Evolutionary conservation across 208 protist genomes (phyloP), one percentile per base, ranked within the genome.

Genomic region (Vickermania spadyakhi): DNA sequence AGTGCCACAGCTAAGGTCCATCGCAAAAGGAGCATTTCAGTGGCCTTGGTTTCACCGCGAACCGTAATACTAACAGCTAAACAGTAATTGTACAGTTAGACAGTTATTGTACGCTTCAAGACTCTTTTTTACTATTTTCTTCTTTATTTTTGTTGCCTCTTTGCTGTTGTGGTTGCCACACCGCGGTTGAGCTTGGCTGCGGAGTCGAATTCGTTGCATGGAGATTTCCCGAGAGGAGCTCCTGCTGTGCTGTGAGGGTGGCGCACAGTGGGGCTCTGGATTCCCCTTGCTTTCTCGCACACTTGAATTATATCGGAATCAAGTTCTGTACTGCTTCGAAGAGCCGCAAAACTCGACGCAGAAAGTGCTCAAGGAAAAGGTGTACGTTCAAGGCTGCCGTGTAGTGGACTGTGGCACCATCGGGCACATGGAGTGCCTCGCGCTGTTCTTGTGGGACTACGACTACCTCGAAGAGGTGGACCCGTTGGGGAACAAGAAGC

Each of bases 241-340:
- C 28, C 29, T 89, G 14, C 21, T 79, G n/a, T 74, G 70, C 11
- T 58, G 61, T 4, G 68, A 68, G 53, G 77, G 51, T 36, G 58
- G 61, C 52, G 72, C 73, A 25, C 62, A 62, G n/a, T 80, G 60
- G 67, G 72, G 60, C 56, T 2, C 56, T 7, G 7, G n/a, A 36
- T 41, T 36, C 31, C n/a, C 57, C 13, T 18, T 55, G 23, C 70
- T 68, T 7, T 36, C 28, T 28, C 78, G 82, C 53, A 86, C 75
- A 4, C 64, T 82, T 13, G 82, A 86, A 57, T 62, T 86, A 14
- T 78, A 89, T 66, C 59, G 61, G 18, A 75, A 81, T 58, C 58
- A 73, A 42, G 62, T 79, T 11, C 55, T 86, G 2, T 89, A 86
- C 69, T 77, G 66, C 51, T 82, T 82, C 53, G 70, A 81, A n/a